phyloP scores from a whole-genome alignment of 768 basidiomycete genomes.

The Hebeloma cylindrosporum region DNA sequence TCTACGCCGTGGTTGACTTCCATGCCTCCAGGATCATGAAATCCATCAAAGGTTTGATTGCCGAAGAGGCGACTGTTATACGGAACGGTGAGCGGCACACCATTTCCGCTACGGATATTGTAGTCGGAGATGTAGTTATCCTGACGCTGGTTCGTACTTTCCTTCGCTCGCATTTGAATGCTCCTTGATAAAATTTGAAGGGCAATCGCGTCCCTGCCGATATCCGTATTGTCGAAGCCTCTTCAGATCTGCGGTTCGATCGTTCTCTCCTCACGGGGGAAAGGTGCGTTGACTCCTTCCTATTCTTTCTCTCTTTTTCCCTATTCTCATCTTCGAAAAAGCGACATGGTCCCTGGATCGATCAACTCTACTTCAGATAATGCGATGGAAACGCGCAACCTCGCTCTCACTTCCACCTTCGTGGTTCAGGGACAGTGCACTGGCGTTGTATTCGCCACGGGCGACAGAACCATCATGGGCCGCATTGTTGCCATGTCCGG shows the following conservation, averaged over 20 bases:
- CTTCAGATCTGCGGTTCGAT: slow-evolving; percentile 53
- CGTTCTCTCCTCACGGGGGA: slow-evolving; percentile 55
- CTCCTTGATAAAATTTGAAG: slow-evolving; percentile 26
- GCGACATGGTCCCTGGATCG: slow-evolving; percentile 45
- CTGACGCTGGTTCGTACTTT: slow-evolving; percentile 23
- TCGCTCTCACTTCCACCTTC: slow-evolving; percentile 48
- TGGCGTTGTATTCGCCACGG: slow-evolving; percentile 43
- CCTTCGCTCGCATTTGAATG: too few species aligned
- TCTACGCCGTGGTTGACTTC: slow-evolving; percentile 54
- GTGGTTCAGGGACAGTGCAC: slow-evolving; percentile 41
- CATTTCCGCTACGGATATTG: slow-evolving; percentile 51
- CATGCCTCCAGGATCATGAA: slow-evolving; percentile 51
- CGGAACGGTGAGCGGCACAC: slow-evolving; percentile 49
- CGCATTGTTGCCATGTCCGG: slow-evolving; percentile 56
- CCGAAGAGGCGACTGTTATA: slow-evolving; percentile 56
- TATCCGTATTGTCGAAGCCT: slow-evolving; percentile 51
- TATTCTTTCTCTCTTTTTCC: neutral
- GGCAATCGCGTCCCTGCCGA: slow-evolving; percentile 64
- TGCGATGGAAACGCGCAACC: slow-evolving; percentile 44
- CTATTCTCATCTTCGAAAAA: slow-evolving; percentile 8
- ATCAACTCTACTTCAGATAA: slow-evolving; percentile 51
- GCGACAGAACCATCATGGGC: slow-evolving; percentile 49
- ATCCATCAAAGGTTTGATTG: slow-evolving; percentile 58
- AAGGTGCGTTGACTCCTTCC: slow-evolving; percentile 30
- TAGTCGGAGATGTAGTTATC: slow-evolving; percentile 56